These are phyloP conservation scores for Ogataea pini DNA, from an alignment of 805 yeast species.

Conservation along the genomic window DNA sequence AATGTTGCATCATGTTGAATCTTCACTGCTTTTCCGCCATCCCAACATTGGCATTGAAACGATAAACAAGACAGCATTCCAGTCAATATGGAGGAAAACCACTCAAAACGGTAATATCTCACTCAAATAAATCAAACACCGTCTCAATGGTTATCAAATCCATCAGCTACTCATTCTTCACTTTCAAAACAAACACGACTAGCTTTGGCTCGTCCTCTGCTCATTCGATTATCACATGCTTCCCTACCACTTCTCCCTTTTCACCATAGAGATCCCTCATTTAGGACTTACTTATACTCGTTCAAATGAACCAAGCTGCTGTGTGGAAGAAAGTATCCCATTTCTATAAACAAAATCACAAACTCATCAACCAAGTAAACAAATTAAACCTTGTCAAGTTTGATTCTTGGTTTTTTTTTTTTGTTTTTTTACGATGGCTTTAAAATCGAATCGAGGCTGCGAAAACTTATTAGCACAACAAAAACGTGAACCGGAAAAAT, in stretches of 20 bases:
- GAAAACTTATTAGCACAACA: not conserved
- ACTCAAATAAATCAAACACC: too few relatives aligned
- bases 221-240: too few relatives aligned
- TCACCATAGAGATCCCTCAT: not conserved
- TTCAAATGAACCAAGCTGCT: conserved; percentile 45
- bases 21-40: too few relatives aligned
- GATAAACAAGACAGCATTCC: too few relatives aligned
- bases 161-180: too few relatives aligned
- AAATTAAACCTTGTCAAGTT: not conserved
- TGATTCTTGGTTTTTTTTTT: not conserved
- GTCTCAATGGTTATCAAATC: too few relatives aligned
- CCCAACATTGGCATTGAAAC: too few relatives aligned
- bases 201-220: too few relatives aligned
- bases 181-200: too few relatives aligned
- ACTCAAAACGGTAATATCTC: too few relatives aligned
- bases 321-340: conserved; percentile 52
- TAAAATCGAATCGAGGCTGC: not conserved
- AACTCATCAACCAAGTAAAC: not conserved
- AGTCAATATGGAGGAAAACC: too few relatives aligned
- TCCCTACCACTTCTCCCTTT: not conserved
- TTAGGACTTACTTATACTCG: conserved; percentile 43
- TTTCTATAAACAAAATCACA: conserved; percentile 16
- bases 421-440: not conserved
- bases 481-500: not conserved
- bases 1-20: too few relatives aligned